Evolutionary conservation across 2,329 filamentous ascomycete species (phyloP).

Genomic region (Cercospora citrullina): DNA sequence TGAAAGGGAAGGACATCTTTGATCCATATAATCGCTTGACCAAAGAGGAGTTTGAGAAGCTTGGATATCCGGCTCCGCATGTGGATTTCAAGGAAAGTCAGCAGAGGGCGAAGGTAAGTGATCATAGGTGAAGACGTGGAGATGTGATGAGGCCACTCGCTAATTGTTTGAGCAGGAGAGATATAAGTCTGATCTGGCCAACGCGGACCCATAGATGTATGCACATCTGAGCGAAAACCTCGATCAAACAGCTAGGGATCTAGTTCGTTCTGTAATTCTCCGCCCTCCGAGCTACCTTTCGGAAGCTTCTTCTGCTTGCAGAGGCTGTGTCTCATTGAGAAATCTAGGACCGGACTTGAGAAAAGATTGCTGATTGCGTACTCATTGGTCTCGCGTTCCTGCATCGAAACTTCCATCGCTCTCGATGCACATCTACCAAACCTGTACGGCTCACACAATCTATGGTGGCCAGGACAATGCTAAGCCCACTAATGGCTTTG

Average conservation of each 20-base stretch:
- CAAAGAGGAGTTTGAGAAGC: constrained; percentile 51
- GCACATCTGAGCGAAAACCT: not conserved
- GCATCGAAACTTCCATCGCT: not conserved
- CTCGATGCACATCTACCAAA: not conserved
- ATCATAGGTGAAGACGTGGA: constrained; percentile 39
- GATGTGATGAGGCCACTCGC: constrained; percentile 25
- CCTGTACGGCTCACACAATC: not conserved
- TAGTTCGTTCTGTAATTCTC: too few species aligned
- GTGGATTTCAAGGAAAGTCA: constrained; percentile 49
- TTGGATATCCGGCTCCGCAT: constrained; percentile 50
- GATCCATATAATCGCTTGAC: constrained; percentile 48
- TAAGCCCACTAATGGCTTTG: not conserved
- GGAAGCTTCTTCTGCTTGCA: not conserved
- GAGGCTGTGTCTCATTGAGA: not conserved
- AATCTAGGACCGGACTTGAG: not conserved
- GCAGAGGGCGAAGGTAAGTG: constrained; percentile 40
- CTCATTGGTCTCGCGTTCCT: not conserved
- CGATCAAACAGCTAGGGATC: not conserved
- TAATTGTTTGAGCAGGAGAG: constrained; percentile 1
- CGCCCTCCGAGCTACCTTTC: not conserved
- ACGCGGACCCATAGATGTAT: constrained; percentile 14
- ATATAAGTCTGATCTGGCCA: constrained; percentile 19
- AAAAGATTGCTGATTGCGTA: not conserved
- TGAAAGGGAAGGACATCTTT: constrained; percentile 52
- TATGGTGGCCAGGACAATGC: not conserved